A percentile compares a stretch with the other conserved stretches of the same genome.
Evolutionary conservation across 2,329 filamentous ascomycete genomes (phyloP).

Genomic region (Epichloe amarillans): DNA sequence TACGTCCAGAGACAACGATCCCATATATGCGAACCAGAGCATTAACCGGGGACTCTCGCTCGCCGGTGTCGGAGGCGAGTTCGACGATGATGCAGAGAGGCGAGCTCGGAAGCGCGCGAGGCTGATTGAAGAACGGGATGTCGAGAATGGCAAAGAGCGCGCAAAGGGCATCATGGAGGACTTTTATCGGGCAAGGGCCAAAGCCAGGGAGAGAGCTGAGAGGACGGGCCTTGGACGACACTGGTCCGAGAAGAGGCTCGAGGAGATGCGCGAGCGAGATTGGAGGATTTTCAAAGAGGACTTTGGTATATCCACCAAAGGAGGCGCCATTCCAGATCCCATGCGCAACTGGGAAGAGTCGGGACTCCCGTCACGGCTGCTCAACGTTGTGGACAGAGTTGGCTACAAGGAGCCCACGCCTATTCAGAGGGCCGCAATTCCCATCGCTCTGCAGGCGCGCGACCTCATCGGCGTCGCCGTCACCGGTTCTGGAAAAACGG

Average conservation of each 20-base stretch:
- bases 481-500: conserved; percentile 97
- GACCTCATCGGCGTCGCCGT: conserved; percentile 98
- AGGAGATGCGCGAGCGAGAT: conserved; percentile 92
- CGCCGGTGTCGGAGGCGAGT: conserved; percentile 36
- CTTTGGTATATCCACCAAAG: conserved; percentile 92
- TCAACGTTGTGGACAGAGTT: conserved; percentile 70
- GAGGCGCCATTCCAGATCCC: conserved; percentile 80
- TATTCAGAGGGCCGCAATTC: conserved; percentile 88
- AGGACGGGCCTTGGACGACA: conserved; percentile 76
- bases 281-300: conserved; percentile 99
- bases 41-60: conserved; percentile 23
- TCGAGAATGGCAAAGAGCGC: conserved; percentile 60
- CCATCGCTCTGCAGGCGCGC: conserved; percentile 80
- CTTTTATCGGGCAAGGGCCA: conserved; percentile 47
- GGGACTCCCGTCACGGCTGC: conserved; percentile 57
- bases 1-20: conserved; percentile 56
- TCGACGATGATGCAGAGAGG: conserved; percentile 41
- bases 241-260: conserved; percentile 86
- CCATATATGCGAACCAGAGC: conserved; percentile 44
- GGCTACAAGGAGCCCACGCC: conserved; percentile 87
- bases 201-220: conserved; percentile 57
- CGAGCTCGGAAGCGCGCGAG: conserved; percentile 46
- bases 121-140: conserved; percentile 61
- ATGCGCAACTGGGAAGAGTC: conserved; percentile 94
- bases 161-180: conserved; percentile 75